A percentile compares a stretch with the other conserved stretches of the same genome.
Evolutionary conservation across 257 asterid species (phyloP).

Genomic region (Petunia secreta): DNA sequence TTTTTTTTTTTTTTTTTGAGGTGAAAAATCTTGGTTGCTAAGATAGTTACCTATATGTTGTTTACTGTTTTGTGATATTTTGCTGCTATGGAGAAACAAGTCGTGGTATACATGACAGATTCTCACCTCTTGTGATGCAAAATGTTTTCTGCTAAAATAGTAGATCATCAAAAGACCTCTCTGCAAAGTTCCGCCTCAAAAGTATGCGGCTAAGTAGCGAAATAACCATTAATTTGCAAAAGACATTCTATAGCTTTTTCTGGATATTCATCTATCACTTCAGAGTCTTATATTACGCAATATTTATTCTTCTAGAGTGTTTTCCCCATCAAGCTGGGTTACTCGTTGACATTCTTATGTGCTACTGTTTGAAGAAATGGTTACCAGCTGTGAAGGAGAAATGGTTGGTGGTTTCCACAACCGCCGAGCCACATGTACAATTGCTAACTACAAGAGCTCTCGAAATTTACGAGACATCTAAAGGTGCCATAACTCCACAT

Average conservation of each 20-base stretch:
- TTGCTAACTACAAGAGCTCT: slow-evolving; percentile 55
- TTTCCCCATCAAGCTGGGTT: background rate
- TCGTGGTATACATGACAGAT: background rate
- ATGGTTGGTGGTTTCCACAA: slow-evolving; percentile 68
- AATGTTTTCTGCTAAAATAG: background rate
- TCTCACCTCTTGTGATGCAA: slow-evolving; percentile 13
- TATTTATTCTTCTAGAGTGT: background rate
- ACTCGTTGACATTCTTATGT: background rate
- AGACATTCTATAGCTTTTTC: background rate
- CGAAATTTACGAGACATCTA: slow-evolving; percentile 70
- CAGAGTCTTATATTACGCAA: background rate
- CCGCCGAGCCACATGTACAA: slow-evolving; percentile 73
- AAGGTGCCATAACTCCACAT: slow-evolving; percentile 66
- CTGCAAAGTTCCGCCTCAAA: background rate
- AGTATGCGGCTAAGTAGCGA: background rate
- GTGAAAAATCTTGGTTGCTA: background rate
- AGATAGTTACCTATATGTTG: background rate
- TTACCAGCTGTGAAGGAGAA: slow-evolving; percentile 73
- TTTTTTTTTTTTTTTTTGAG: background rate
- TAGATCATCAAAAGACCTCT: background rate
- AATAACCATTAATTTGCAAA: background rate
- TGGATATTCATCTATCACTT: background rate
- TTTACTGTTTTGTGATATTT: background rate
- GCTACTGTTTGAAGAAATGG: slow-evolving; percentile 60
- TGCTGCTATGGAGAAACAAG: background rate